phyloP scores from a whole-genome alignment of 768 basidiomycete species.

The Kondoa malvinella region DNA sequence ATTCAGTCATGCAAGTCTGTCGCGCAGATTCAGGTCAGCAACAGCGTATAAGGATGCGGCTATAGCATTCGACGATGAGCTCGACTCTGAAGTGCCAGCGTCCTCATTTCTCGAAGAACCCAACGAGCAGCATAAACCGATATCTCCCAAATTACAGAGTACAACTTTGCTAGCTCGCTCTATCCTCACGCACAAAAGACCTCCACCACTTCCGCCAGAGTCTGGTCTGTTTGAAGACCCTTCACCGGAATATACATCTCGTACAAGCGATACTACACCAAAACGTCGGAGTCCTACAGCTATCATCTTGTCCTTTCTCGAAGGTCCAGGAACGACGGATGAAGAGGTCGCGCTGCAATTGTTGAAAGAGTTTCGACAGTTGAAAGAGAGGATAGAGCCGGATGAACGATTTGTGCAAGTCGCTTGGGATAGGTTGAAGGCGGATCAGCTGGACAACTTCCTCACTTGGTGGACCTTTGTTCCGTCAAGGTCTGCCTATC shows the following conservation, averaged over 20 bases:
- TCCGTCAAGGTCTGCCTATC: neutral
- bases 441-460: neutral
- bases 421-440: neutral
- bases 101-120: neutral
- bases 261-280: neutral
- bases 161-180: neutral
- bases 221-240: neutral
- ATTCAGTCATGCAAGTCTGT: neutral
- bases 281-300: neutral
- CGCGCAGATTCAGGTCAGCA: neutral
- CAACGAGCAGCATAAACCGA: neutral
- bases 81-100: neutral
- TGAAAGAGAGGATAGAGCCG: neutral
- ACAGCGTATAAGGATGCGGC: neutral
- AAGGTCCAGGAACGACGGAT: neutral
- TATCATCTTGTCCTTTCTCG: neutral
- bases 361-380: neutral
- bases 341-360: neutral
- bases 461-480: neutral
- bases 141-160: neutral
- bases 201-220: neutral
- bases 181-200: neutral
- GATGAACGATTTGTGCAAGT: neutral
- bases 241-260: neutral
- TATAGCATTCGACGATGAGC: neutral